Percentiles rank a stretch among this genome's conserved stretches.
phyloP scores from a whole-genome alignment of 129 eudicot genomes.

The Mikania micrantha region DNA sequence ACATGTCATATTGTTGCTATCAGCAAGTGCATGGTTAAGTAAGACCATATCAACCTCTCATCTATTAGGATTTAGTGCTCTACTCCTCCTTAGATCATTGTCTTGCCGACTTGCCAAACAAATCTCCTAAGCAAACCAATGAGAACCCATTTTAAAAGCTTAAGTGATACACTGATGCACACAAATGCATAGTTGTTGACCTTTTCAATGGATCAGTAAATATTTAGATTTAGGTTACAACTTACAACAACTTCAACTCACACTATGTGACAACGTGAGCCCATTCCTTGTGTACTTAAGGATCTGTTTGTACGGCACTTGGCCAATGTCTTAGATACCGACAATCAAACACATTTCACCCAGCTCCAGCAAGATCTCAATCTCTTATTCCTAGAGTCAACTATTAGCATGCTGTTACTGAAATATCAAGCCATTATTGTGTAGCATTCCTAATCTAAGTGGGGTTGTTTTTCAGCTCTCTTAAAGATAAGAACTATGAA shows the following conservation, averaged over 20 bases:
- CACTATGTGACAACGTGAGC: background rate
- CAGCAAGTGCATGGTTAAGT: too few relatives aligned
- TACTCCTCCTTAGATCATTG: too few relatives aligned
- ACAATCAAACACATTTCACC: too few relatives aligned
- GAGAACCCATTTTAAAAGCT: background rate
- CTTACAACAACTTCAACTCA: background rate
- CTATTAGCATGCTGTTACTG: background rate
- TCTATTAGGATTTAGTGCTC: too few relatives aligned
- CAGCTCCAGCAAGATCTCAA: background rate
- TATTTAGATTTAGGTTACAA: background rate
- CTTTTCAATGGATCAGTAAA: background rate
- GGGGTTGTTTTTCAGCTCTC: slow-evolving; percentile 5
- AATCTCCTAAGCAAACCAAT: too few relatives aligned
- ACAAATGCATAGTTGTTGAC: background rate
- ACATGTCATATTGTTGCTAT: too few relatives aligned
- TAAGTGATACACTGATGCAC: background rate
- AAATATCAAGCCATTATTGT: background rate
- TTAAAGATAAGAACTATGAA: background rate
- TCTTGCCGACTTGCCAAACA: too few relatives aligned
- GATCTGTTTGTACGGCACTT: background rate
- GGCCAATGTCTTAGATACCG: too few relatives aligned
- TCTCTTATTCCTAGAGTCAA: slow-evolving; percentile 7
- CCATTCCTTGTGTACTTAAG: background rate
- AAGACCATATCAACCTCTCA: too few relatives aligned
- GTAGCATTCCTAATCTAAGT: too few relatives aligned